Conservation (phyloP, 768 basidiomycete genomes). For the Leccinum subgranulosum region DNA sequence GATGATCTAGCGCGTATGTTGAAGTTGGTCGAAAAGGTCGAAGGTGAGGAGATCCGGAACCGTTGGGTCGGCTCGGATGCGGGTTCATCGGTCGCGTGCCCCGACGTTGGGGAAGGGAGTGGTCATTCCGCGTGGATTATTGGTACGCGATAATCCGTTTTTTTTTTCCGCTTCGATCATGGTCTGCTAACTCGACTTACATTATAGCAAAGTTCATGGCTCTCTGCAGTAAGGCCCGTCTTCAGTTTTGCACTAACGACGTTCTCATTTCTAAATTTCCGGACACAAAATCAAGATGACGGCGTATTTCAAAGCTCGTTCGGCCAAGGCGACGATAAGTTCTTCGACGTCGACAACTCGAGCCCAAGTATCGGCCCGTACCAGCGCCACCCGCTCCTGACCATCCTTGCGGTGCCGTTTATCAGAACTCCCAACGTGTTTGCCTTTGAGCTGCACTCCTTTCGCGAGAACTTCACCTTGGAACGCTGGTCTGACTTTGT, state of each 20-base stretch:
- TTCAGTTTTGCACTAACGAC: not conserved
- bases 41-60: constrained; percentile 8
- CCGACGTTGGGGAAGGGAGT: constrained; percentile 5
- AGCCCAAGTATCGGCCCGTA: constrained; percentile 13
- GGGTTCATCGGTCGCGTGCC: not conserved
- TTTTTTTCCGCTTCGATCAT: not conserved
- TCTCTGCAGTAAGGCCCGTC: constrained; percentile 24
- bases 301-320: constrained; percentile 28
- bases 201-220: constrained; percentile 28
- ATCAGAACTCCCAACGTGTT: constrained; percentile 26
- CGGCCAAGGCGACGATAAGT: constrained; percentile 27
- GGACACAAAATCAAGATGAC: constrained; percentile 15
- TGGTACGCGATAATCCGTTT: constrained; percentile 11
- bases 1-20: constrained; percentile 25
- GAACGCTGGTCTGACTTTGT: constrained; percentile 29
- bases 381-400: constrained; percentile 16
- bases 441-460: constrained; percentile 27
- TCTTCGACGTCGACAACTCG: constrained; percentile 28
- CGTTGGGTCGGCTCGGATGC: not conserved
- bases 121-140: constrained; percentile 25
- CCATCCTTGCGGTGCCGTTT: constrained; percentile 21
- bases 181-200: constrained; percentile 2
- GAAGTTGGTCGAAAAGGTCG: constrained; percentile 26
- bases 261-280: not conserved
- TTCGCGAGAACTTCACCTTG: constrained; percentile 25